Percentiles rank a stretch among this genome's conserved stretches.
These are phyloP conservation scores for Malus domestica DNA, from an alignment of 306 rosid genomes.

Conservation along the genomic window ASM211411v1 NC_041797.1:7158001-7158500, in stretches of 20 bases:
- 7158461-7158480: conserved; percentile 30
- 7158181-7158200: too few species aligned
- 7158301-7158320: conserved; percentile 24
- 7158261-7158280: conserved; percentile 8
- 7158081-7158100: neutral
- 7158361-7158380: neutral
- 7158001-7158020: neutral
- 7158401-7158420: conserved; percentile 7
- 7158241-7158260: conserved; percentile 25
- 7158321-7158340: conserved; percentile 19
- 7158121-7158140: neutral
- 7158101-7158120: neutral
- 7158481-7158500: neutral
- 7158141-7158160: too few species aligned
- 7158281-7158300: conserved; percentile 18
- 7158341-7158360: conserved; percentile 9
- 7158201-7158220: neutral
- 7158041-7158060: neutral
- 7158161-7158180: too few species aligned
- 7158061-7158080: neutral
- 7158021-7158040: neutral
- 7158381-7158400: neutral
- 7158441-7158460: conserved; percentile 29
- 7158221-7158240: conserved; percentile 1
- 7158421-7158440: conserved; percentile 22